Evolutionary conservation across 1,284 basidiomycete genomes (phyloP).

Genomic region (Cryptococcus jaspeensis): DNA sequence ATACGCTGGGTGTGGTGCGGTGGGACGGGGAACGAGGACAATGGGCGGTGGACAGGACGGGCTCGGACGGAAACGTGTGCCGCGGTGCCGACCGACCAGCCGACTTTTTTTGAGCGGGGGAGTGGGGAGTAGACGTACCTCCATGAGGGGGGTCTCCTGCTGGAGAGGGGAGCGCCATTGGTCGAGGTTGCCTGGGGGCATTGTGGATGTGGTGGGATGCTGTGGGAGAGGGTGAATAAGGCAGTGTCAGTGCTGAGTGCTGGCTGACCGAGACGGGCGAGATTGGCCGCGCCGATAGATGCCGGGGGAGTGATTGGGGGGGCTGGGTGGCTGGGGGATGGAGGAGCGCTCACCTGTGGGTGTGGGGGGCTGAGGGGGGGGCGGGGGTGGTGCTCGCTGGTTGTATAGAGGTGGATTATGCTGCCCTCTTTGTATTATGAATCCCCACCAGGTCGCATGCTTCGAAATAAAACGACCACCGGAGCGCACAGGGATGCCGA

Average conservation of each 20-base stretch:
- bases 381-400: neutral
- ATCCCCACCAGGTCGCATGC: no score
- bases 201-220: neutral
- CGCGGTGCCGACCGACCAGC: slow-evolving; percentile 1
- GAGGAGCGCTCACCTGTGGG: no score
- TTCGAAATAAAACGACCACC: no score
- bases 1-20: neutral
- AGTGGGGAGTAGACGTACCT: slow-evolving; percentile 21
- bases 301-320: neutral
- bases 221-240: neutral
- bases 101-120: neutral
- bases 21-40: neutral
- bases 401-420: no score
- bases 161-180: slow-evolving; percentile 31
- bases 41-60: no score
- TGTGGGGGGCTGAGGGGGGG: no score
- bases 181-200: slow-evolving; percentile 9
- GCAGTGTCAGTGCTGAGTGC: neutral
- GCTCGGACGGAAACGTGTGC: neutral
- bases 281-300: no score
- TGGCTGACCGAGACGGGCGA: neutral
- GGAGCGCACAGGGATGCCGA: no score
- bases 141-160: slow-evolving; percentile 28
- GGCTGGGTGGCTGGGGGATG: neutral
- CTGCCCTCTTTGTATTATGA: no score